A percentile compares a stretch with the other conserved stretches of the same genome.
These are phyloP conservation scores for Delitschia confertaspora DNA, from an alignment of 495 filamentous ascomycete species.

Conservation along the genomic window DNA sequence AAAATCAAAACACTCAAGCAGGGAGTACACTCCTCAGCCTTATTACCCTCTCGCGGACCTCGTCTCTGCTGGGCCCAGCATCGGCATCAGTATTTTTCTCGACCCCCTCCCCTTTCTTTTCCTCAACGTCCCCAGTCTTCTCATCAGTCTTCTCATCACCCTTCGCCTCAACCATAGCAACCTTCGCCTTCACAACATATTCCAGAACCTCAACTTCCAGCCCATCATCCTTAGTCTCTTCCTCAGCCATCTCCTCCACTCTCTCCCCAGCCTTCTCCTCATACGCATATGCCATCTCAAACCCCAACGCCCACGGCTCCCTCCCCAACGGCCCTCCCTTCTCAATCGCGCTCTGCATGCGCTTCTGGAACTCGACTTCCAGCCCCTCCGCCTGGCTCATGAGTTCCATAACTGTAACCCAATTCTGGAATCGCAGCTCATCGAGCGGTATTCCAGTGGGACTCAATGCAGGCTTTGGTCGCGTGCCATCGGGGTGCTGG, in stretches of 20 bases:
- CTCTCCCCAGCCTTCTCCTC: conserved; percentile 12
- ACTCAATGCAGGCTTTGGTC: conserved; percentile 9
- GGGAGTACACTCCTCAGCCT: too few relatives aligned
- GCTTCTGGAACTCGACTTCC: conserved; percentile 3
- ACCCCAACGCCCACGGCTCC: background rate
- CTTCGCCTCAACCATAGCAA: conserved; percentile 1
- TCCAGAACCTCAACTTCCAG: too few relatives aligned
- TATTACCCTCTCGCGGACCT: too few relatives aligned
- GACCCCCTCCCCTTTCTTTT: too few relatives aligned
- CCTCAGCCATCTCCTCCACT: background rate
- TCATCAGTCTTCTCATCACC: background rate
- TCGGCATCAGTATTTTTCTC: too few relatives aligned
- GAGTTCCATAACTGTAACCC: conserved; percentile 19
- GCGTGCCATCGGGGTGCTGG: background rate
- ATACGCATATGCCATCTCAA: background rate
- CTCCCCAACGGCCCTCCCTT: background rate
- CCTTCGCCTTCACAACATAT: too few relatives aligned
- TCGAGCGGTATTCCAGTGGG: conserved; percentile 20
- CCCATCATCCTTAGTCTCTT: too few relatives aligned
- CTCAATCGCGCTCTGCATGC: conserved; percentile 14
- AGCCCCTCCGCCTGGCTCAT: conserved; percentile 20
- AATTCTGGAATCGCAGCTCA: conserved; percentile 28
- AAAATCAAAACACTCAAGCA: too few relatives aligned
- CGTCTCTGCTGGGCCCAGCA: too few relatives aligned
- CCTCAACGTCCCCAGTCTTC: too few relatives aligned